phyloP scores from a whole-genome alignment of 345 rosid genomes.

The Aurinia saxatilis region DNA sequence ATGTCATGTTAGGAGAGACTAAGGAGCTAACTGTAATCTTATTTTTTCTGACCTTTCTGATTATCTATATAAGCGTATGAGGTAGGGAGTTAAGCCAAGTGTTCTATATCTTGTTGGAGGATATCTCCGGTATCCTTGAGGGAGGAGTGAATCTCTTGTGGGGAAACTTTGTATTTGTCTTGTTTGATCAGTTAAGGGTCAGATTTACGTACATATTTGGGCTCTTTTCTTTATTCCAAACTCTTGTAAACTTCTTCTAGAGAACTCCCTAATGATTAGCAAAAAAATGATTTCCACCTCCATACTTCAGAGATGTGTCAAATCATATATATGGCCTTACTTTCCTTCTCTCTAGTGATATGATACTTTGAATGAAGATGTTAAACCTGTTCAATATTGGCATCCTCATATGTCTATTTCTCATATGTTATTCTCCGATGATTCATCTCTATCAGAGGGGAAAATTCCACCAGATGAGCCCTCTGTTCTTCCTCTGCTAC shows the following conservation, averaged over 20 bases:
- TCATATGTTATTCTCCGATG: conserved; percentile 8
- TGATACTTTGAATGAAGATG: conserved; percentile 4
- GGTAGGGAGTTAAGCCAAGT: neutral
- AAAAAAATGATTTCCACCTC: neutral
- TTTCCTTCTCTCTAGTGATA: neutral
- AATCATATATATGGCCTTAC: neutral
- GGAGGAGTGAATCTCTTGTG: neutral
- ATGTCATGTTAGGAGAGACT: neutral
- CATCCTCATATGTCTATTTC: neutral
- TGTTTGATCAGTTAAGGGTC: neutral
- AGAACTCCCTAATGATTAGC: neutral
- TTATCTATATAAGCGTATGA: neutral
- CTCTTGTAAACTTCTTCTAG: conserved; percentile 4
- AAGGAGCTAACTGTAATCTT: neutral
- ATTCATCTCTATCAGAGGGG: conserved; percentile 53
- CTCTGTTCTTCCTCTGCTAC: conserved; percentile 75
- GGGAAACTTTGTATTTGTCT: neutral
- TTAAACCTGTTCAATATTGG: neutral
- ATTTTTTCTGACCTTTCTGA: neutral
- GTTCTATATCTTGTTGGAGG: neutral
- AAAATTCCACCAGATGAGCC: conserved; percentile 86
- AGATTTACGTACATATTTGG: neutral
- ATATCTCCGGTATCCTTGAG: neutral
- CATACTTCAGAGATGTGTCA: neutral
- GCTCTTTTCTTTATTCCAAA: neutral